Base-by-base conservation (phyloP, 345 rosid genomes). In the Pistacia atlantica region DNA sequence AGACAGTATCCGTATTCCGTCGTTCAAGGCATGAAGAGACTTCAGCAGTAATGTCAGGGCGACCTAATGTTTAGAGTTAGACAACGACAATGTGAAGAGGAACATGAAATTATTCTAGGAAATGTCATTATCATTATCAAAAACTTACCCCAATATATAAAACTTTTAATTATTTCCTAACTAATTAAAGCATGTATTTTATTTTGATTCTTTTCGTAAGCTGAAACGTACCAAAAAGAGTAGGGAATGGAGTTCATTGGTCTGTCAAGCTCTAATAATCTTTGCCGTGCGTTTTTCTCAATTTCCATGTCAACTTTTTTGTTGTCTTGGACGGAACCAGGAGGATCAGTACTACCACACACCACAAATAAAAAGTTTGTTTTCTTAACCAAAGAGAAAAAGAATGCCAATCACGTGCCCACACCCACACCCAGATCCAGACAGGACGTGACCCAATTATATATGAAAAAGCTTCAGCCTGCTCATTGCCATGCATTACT, bases 341-440 rank as follows among this genome's bases (percentile, higher is more conserved):
- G 25, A 25, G 25, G 25, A 25, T 25, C 25, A 25, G 25, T 25
- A 25, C 25, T 25, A 25, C 25, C 25, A 25, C 25, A 25, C 25
- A 42, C 45, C 45, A 42, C 45, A 3, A 42, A 42, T 42, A 4
- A 4, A 42, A 42, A 5, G 5, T 42, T 42, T 42, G 46, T 25
- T 38, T 12, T 20, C 3, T 20, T 45, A 18, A 12, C 46, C 46
- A 2, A n/a, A 45, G 13, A 7, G 66, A 45, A 16, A 4, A 42
- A 20, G 31, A 68, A 37, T 8, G 66, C 28, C 46, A 20, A 28
- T 74, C 75, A 69, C 75, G 66, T 74, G 75, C 28, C 16, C 9
- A 42, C 9, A 18, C 31, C 33, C 33, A 31, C 33, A 31, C 33
- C 25, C 25, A 25, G 25, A 25, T 25, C 25, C 10, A 55, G 25